phyloP scores from a whole-genome alignment of 2,329 filamentous ascomycete genomes.

The Ophiostoma sp. region DNA sequence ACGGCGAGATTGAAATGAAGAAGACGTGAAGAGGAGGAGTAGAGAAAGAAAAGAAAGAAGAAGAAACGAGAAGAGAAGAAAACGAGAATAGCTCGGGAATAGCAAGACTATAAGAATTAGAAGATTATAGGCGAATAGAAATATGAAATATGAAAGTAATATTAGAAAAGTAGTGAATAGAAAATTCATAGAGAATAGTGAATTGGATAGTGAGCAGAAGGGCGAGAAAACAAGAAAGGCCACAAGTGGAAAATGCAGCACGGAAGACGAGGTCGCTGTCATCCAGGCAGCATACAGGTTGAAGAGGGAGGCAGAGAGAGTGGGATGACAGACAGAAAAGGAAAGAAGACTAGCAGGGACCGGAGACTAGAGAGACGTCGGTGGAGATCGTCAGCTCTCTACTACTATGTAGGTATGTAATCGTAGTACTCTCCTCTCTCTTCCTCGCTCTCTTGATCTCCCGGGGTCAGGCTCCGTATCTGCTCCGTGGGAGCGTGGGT shows the following conservation, averaged over 20 bases:
- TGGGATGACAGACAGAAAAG: slow-evolving; percentile 2
- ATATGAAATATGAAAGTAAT: neutral
- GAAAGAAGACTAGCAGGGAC: slow-evolving; percentile 2
- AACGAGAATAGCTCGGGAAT: neutral
- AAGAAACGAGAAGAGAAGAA: neutral
- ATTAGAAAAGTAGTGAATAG: neutral
- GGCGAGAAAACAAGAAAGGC: neutral
- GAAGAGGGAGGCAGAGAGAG: neutral
- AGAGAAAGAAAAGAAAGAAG: neutral
- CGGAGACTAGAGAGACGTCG: neutral
- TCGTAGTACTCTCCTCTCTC: neutral
- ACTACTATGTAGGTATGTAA: no score
- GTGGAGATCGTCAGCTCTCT: neutral
- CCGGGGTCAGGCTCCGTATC: slow-evolving; percentile 3
- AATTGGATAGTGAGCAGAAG: neutral
- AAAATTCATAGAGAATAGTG: neutral
- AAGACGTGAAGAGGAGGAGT: neutral
- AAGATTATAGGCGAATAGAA: neutral
- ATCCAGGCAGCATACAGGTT: neutral
- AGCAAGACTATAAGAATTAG: slow-evolving; percentile 4
- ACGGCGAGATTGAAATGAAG: neutral
- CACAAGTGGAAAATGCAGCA: slow-evolving; percentile 8
- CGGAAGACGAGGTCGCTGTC: neutral
- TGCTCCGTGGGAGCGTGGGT: neutral
- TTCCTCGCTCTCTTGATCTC: neutral